These are phyloP conservation scores for Dipteronia sinensis DNA, from an alignment of 345 rosid species.

Conservation along the genomic window DNA sequence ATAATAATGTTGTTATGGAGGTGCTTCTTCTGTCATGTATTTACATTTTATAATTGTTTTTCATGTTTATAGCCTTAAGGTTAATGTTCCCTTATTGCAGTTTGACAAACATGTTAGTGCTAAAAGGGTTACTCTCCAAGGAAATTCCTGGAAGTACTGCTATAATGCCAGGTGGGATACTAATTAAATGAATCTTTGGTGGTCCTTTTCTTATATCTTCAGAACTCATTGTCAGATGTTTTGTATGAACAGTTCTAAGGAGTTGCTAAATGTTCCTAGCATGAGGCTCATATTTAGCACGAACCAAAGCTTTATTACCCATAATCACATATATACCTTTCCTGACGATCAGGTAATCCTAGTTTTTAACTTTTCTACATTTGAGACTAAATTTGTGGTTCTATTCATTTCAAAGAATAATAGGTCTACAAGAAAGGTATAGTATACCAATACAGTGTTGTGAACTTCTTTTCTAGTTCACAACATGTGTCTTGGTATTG, in stretches of 20 bases:
- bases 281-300: constrained; percentile 29
- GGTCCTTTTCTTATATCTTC: constrained; percentile 1
- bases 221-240: constrained; percentile 13
- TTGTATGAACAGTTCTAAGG: constrained; percentile 26
- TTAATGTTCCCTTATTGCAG: constrained; percentile 20
- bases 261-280: constrained; percentile 27
- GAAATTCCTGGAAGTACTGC: constrained; percentile 36
- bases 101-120: constrained; percentile 40
- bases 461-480: not conserved
- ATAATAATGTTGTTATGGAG: constrained; percentile 28
- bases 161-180: constrained; percentile 40
- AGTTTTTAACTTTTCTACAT: not conserved
- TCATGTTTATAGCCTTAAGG: constrained; percentile 2
- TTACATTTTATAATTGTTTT: not conserved
- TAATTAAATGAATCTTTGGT: constrained; percentile 6
- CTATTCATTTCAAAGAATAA: not conserved
- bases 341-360: constrained; percentile 31
- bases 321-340: constrained; percentile 30
- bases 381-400: not conserved
- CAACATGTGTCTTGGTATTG: not conserved
- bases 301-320: constrained; percentile 37
- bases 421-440: not conserved
- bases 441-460: not conserved
- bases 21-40: constrained; percentile 13
- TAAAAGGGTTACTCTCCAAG: constrained; percentile 28